Evolutionary conservation across 805 yeast genomes (phyloP).

Genomic region (Saturnispora hagleri): DNA sequence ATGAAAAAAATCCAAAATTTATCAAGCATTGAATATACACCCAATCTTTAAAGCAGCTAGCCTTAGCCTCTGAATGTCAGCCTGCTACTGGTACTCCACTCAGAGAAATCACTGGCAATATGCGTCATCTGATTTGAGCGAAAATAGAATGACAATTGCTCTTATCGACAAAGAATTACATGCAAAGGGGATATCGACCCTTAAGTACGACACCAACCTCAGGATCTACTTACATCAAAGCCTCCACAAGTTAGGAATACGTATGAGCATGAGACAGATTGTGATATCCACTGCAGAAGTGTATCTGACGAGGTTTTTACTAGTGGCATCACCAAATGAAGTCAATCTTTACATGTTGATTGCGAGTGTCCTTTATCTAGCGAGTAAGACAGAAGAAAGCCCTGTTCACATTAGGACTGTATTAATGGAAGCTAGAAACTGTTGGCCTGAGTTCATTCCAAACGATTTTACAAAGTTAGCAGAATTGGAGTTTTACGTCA

Average conservation of each 20-base stretch:
- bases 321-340: constrained; percentile 66
- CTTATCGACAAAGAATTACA: constrained; percentile 16
- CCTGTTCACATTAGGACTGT: constrained; percentile 88
- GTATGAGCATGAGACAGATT: constrained; percentile 69
- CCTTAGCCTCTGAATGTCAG: constrained; percentile 45
- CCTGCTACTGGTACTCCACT: constrained; percentile 81
- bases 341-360: constrained; percentile 72
- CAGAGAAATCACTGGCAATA: constrained; percentile 79
- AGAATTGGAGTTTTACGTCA: constrained; percentile 88
- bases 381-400: constrained; percentile 91
- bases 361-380: constrained; percentile 78
- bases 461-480: constrained; percentile 87
- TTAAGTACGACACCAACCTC: constrained; percentile 46
- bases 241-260: constrained; percentile 67
- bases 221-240: constrained; percentile 73
- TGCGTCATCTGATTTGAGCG: constrained; percentile 46
- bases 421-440: constrained; percentile 71
- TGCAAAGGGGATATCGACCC: neutral
- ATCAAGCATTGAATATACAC: neutral
- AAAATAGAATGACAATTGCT: constrained; percentile 14
- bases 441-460: constrained; percentile 94
- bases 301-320: constrained; percentile 68
- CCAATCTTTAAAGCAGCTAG: neutral
- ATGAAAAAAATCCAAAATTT: neutral
- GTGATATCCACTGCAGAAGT: constrained; percentile 86